Evolutionary conservation across 2,329 filamentous ascomycete species (phyloP), one percentile per base, ranked within the genome.

Genomic region (Fusarium humuli): DNA sequence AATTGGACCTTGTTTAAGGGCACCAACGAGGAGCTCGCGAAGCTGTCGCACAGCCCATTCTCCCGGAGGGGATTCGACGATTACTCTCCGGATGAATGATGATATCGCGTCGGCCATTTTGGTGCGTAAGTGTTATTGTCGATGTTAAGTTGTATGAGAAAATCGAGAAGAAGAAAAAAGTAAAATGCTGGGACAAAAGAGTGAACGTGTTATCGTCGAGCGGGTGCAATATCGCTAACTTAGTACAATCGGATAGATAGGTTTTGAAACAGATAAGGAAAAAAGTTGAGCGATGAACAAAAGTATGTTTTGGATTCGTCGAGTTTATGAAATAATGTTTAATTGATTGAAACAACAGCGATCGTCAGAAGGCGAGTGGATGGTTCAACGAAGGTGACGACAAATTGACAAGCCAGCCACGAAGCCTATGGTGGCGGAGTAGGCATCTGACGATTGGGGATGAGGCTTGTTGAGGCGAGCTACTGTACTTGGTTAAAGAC

Each of bases 1-100:
- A 58, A 99, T 91, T 3, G 94, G 94, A 0, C 96, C 96, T 81
- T 98, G 95, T 77, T 91, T 91, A 57, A 98, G 83, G 52, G 94
- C 92, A 57, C 94, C 93, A 73, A 99, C 96, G 68, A 98, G 86
- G 53, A 97, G 84, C 79, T 97, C 93, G 69, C 94, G 90, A 22
- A 97, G 82, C 75, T 91, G 89, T 64, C 88, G 89, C 65, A 97
- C 85, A n/a, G 87, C 89, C 91, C 93, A 98, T 88, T 97, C 94
- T 73, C 94, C 91, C 1, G 96, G 96, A 16, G 96, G 96, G 45
- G 94, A 97, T 71, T 92, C 91, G 68, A 94, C 83, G 61, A 98
- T 84, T 91, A 96, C 97, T 75, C 84, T 84, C 72, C 83, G 75
- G 80, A 85, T 58, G 79, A 85, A 58, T 80, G 82, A 59, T 81